Base-by-base conservation (phyloP, 257 asterid genomes). In the Gentiana straminea region DNA sequence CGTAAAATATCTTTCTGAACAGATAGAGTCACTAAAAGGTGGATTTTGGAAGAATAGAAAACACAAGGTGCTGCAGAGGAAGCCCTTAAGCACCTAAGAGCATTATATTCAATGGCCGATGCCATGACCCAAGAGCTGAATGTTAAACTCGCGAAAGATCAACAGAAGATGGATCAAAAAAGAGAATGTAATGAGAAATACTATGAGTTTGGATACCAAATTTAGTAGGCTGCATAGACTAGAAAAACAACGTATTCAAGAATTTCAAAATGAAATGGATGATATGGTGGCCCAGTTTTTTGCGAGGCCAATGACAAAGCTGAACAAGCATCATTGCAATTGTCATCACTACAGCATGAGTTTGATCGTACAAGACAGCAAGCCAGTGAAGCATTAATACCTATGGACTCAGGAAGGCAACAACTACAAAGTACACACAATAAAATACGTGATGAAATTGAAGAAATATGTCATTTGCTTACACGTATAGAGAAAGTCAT, bases 171-270 rank as follows among this genome's bases (percentile, higher is more conserved):
- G 94, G 94, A 81, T 66, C 82, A 77, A 69, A 95, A 91, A 79
- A 79, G 83, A 73, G 95, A 83, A 63, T 86, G 97, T 41, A 95
- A 91, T 13, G 92, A 87, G 64, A 91, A 85, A 70, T 87, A 81
- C 57, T 72, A 90, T 0, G 98, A 91, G 80, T n/a, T 88, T 91
- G 51, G 98, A 91, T 72, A 61, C 80, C 54, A 87, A 87, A 81
- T 78, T 91, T 70, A 91, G 69, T 70, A 79, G 97, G 77, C 98
- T 91, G 33, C 64, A 57, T 75, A 61, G 73, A 90, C 96, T 96
- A 91, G 76, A 87, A 91, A 77, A 95, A 91, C 59, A 95, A 91
- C n/a, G n/a, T n/a, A n/a, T n/a, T n/a, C n/a, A n/a, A n/a, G n/a
- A n/a, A n/a, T n/a, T n/a, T n/a, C n/a, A n/a, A n/a, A n/a, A n/a